phyloP scores from a whole-genome alignment of 768 basidiomycete species.

The Boletus pseudo-olivaceus region DNA sequence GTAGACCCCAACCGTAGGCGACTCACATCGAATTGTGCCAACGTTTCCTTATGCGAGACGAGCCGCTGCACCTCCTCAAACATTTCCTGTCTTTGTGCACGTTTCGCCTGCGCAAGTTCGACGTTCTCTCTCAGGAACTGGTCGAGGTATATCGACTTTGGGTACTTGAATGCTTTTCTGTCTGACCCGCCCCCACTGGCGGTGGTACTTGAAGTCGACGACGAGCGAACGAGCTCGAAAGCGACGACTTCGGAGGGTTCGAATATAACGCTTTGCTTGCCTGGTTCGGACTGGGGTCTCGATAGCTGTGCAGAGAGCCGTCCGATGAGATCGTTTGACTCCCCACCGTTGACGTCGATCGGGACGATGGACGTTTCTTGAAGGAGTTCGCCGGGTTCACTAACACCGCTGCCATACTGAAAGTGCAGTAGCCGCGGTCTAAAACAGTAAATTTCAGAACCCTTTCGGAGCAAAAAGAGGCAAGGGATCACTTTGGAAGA shows the following conservation, averaged over 20 bases:
- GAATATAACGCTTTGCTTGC: constrained; percentile 56
- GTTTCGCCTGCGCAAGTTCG: constrained; percentile 37
- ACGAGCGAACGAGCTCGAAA: constrained; percentile 45
- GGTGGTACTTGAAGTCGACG: constrained; percentile 12
- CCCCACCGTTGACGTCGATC: constrained; percentile 45
- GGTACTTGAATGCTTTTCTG: constrained; percentile 49
- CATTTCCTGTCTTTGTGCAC: constrained; percentile 37
- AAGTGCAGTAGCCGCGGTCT: constrained; percentile 52
- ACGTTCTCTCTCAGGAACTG: constrained; percentile 63
- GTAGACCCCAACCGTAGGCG: background rate
- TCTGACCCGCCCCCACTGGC: constrained; percentile 18
- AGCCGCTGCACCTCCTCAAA: constrained; percentile 47
- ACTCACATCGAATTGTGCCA: constrained; percentile 58
- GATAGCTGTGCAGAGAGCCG: constrained; percentile 39
- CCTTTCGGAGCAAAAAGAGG: background rate
- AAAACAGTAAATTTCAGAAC: background rate
- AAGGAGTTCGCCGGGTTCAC: constrained; percentile 29
- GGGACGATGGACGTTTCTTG: constrained; percentile 47
- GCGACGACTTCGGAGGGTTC: constrained; percentile 61
- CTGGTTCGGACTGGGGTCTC: constrained; percentile 20
- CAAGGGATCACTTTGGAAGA: constrained; percentile 29
- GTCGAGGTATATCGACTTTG: constrained; percentile 67
- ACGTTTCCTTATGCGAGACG: constrained; percentile 39
- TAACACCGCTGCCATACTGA: constrained; percentile 45
- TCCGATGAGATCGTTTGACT: constrained; percentile 55